These are phyloP conservation scores for Trichoderma atroviride DNA, from an alignment of 2,329 filamentous ascomycete species.

Conservation along the genomic window DNA sequence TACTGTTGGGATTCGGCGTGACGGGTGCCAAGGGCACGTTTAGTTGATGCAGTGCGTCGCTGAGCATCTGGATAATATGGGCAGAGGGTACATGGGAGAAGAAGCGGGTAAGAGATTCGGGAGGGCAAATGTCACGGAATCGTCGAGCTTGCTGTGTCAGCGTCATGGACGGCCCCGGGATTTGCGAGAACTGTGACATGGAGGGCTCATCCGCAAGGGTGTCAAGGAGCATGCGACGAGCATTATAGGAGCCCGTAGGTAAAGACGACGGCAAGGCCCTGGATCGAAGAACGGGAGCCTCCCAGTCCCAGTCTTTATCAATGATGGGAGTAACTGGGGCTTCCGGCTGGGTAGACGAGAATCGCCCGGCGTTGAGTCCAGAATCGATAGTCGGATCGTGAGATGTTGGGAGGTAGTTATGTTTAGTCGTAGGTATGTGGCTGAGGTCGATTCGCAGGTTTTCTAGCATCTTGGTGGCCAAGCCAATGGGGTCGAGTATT, in stretches of 20 bases:
- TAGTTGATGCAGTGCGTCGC: constrained; percentile 80
- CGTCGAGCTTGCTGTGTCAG: constrained; percentile 86
- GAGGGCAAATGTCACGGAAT: constrained; percentile 89
- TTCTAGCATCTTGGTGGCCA: constrained; percentile 96
- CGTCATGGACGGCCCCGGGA: constrained; percentile 75
- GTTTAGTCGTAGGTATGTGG: constrained; percentile 60
- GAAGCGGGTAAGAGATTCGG: constrained; percentile 87
- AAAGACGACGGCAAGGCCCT: constrained; percentile 47
- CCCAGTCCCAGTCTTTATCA: constrained; percentile 85
- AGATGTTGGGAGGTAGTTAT: constrained; percentile 30
- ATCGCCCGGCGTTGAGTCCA: constrained; percentile 47
- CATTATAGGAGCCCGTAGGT: constrained; percentile 38
- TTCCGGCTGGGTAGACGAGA: constrained; percentile 86
- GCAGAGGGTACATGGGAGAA: constrained; percentile 78
- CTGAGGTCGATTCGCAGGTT: constrained; percentile 86
- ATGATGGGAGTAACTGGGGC: constrained; percentile 65
- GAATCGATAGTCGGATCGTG: constrained; percentile 74
- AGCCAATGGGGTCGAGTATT: constrained; percentile 74
- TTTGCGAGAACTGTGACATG: constrained; percentile 81
- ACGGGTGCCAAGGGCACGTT: constrained; percentile 71
- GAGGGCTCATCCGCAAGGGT: constrained; percentile 83
- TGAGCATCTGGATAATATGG: constrained; percentile 77
- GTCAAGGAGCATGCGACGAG: constrained; percentile 54
- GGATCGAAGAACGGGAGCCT: constrained; percentile 66
- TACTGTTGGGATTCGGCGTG: constrained; percentile 51